Conservation (phyloP, 345 rosid genomes). For the Sapria himalayana region DNA sequence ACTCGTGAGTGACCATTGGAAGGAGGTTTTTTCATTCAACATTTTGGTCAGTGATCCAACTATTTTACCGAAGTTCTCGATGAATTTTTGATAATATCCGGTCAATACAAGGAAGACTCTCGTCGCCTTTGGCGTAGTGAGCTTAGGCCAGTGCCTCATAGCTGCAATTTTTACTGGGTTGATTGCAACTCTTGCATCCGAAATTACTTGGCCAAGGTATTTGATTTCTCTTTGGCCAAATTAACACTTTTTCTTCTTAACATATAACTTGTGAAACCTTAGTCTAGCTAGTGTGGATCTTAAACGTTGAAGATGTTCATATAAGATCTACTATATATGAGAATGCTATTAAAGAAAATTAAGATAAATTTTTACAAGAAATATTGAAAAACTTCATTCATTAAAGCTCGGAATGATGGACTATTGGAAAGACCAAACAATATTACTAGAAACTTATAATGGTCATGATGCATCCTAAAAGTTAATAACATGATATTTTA, state of each 20-base stretch:
- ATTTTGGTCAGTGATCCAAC: not conserved
- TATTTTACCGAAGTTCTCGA: not conserved
- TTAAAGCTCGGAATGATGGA: not conserved
- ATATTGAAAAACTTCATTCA: not conserved
- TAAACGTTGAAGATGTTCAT: not conserved
- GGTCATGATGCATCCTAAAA: too few species aligned
- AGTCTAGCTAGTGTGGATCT: not conserved
- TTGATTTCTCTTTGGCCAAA: not conserved
- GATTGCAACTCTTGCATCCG: not conserved
- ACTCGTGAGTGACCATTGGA: too few species aligned
- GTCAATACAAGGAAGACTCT: not conserved
- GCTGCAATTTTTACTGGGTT: not conserved
- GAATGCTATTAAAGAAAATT: not conserved
- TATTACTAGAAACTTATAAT: too few species aligned
- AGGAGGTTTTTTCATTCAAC: too few species aligned
- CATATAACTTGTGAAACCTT: not conserved
- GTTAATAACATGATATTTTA: too few species aligned
- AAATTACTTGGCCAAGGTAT: not conserved
- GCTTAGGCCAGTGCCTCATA: not conserved
- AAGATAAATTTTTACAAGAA: not conserved
- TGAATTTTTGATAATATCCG: not conserved
- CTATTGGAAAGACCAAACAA: too few species aligned
- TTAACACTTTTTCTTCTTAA: not conserved
- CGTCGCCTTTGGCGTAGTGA: not conserved
- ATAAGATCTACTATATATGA: not conserved